Evolutionary conservation across 164 flowering plant genomes (phyloP).

Genomic region (Platanus orientalis): DNA sequence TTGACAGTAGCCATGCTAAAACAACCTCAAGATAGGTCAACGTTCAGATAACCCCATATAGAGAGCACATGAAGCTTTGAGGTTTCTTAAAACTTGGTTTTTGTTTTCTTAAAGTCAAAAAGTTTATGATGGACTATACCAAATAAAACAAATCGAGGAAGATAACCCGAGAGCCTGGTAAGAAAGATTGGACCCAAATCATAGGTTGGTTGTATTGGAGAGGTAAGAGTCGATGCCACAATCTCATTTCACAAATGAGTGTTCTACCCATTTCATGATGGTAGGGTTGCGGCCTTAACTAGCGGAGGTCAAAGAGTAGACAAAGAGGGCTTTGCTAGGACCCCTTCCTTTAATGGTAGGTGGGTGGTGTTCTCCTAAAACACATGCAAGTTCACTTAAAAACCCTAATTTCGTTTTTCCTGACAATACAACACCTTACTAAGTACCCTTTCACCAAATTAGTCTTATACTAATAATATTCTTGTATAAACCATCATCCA

Average conservation of each 20-base stretch:
- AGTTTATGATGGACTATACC: not conserved
- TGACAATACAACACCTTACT: too few relatives aligned
- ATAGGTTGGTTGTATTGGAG: slow-evolving; percentile 4
- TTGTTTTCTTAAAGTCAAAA: too few relatives aligned
- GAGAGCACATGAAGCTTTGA: too few relatives aligned
- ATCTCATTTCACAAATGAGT: slow-evolving; percentile 15
- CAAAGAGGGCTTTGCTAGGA: slow-evolving; percentile 24
- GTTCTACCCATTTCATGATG: slow-evolving; percentile 24
- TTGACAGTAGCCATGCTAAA: too few relatives aligned
- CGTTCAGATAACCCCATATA: too few relatives aligned
- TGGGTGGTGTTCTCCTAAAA: slow-evolving; percentile 27
- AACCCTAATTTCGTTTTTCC: too few relatives aligned
- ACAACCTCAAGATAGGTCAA: too few relatives aligned
- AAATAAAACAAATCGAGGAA: not conserved
- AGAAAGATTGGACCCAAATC: not conserved
- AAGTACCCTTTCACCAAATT: too few relatives aligned
- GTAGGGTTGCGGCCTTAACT: slow-evolving; percentile 24
- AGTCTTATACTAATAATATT: too few relatives aligned
- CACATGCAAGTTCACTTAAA: slow-evolving; percentile 14
- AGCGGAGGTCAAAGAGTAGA: slow-evolving; percentile 30
- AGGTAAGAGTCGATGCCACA: slow-evolving; percentile 3
- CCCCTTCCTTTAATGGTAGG: too few relatives aligned
- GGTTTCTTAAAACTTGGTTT: not conserved
- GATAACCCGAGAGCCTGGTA: not conserved
- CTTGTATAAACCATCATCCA: too few relatives aligned